A percentile compares a stretch with the other conserved stretches of the same genome.
Evolutionary conservation across 2,329 filamentous ascomycete species (phyloP).

Genomic region (Podosphaera aphanis): DNA sequence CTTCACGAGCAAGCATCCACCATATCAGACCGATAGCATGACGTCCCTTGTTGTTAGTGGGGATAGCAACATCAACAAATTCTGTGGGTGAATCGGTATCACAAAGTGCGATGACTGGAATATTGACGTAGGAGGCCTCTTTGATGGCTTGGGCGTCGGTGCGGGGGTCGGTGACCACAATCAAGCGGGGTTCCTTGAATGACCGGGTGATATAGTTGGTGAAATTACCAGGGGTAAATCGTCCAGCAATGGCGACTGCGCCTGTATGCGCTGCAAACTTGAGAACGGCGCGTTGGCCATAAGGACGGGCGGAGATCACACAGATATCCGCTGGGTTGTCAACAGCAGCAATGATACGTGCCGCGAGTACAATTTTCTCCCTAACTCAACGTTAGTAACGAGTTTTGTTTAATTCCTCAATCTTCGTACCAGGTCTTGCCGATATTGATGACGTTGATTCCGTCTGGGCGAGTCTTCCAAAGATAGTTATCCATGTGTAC

Average conservation of each 20-base stretch:
- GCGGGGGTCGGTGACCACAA: slow-evolving; percentile 97
- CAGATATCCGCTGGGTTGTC: slow-evolving; percentile 99
- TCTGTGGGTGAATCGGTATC: slow-evolving; percentile 99
- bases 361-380: slow-evolving; percentile 99
- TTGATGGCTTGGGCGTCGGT: slow-evolving; percentile 99
- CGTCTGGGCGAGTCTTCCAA: slow-evolving; percentile 97
- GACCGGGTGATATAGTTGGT: slow-evolving; percentile 99
- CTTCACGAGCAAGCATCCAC: slow-evolving; percentile 99
- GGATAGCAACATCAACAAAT: slow-evolving; percentile 98
- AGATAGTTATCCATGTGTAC: slow-evolving; percentile 95
- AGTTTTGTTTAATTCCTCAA: background rate
- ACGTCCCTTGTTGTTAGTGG: slow-evolving; percentile 99
- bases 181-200: slow-evolving; percentile 99
- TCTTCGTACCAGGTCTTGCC: slow-evolving; percentile 88
- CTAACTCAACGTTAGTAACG: slow-evolving; percentile 22
- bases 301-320: slow-evolving; percentile 98
- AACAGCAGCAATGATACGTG: slow-evolving; percentile 93
- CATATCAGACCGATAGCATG: slow-evolving; percentile 96
- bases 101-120: slow-evolving; percentile 96
- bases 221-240: slow-evolving; percentile 99
- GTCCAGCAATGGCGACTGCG: slow-evolving; percentile 91
- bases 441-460: slow-evolving; percentile 98
- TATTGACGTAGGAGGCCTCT: slow-evolving; percentile 99
- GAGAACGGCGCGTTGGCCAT: slow-evolving; percentile 96
- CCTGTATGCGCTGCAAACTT: slow-evolving; percentile 99